phyloP scores from a whole-genome alignment of 2,329 filamentous ascomycete species.

The Verticillium albo-atrum region DNA sequence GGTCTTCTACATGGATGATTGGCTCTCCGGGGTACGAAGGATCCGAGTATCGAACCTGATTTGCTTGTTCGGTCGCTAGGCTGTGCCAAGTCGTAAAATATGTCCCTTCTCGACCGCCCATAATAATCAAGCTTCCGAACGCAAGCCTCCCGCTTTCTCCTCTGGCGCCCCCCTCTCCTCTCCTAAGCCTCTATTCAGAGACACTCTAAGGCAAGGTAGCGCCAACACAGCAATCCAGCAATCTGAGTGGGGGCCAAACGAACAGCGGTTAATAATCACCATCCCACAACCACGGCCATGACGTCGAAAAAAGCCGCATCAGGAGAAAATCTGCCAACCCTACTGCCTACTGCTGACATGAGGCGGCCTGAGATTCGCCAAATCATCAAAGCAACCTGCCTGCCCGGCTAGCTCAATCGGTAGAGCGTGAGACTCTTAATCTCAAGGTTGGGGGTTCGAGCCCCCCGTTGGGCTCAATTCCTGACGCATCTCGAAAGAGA shows the following conservation, averaged over 20 bases:
- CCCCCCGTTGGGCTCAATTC: conserved; percentile 3
- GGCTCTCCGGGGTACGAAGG: not conserved
- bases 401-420: conserved; percentile 62
- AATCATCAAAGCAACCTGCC: not conserved
- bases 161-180: not conserved
- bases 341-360: not conserved
- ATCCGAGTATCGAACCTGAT: not conserved
- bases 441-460: conserved; percentile 53
- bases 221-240: no score
- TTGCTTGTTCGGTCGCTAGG: not conserved
- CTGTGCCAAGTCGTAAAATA: not conserved
- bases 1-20: not conserved
- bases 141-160: not conserved
- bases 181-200: not conserved
- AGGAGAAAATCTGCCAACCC: not conserved
- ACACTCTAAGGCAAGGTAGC: not conserved
- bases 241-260: no score
- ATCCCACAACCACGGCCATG: no score
- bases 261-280: no score
- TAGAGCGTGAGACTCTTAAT: conserved; percentile 71
- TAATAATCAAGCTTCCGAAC: not conserved
- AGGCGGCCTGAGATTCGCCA: not conserved
- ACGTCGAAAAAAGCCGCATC: not conserved
- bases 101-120: not conserved
- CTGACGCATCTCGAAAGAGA: not conserved